Evolutionary conservation across 2,329 filamentous ascomycete genomes (phyloP), one percentile per base, ranked within the genome.

Genomic region (Monilinia laxa): DNA sequence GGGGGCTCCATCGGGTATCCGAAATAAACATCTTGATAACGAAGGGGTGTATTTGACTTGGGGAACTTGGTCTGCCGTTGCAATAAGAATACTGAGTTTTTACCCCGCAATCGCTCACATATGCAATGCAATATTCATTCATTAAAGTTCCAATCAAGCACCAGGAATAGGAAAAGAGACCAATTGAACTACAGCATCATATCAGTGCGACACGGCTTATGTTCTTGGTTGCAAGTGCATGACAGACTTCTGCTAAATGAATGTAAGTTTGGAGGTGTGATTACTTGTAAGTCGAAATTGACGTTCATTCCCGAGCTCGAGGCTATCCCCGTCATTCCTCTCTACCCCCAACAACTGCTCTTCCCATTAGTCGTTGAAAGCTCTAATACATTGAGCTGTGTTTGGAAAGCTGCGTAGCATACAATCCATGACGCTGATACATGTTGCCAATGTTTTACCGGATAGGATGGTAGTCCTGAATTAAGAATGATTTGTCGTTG

Each of bases 41-140:
- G 1, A 28, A 25, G 16, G 11, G n/a, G 20, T 42, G 31, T n/a
- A 52, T 23, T 31, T 20, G 23, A 42, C 49, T 23, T 53, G 60
- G 49, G 60, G 35, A 42, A 20, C 10, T 53, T 5, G 60, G 54
- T 54, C n/a, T 63, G 35, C 49, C 16, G n/a, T 42, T 23, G 7
- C 28, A 40, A 52, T 2, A n/a, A 62, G n/a, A 54, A 16, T n/a
- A 63, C 7, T 42, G 40, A 42, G 5, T n/a, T 49, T 42, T 20
- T 63, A 40, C 60, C 60, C 60, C 60, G 35, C 60, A 62, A 49
- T 54, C 10, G 14, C n/a, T 25, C 31, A n/a, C 47, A 53, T n/a
- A 42, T 31, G 59, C 31, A 38, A 16, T 40, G n/a, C 40, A 54
- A 31, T 6, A 31, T 38, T 12, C 23, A 58, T 58, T 40, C 20